These are phyloP conservation scores for Evansstolkia leycettana DNA, from an alignment of 495 filamentous ascomycete species.

Conservation along the genomic window DNA sequence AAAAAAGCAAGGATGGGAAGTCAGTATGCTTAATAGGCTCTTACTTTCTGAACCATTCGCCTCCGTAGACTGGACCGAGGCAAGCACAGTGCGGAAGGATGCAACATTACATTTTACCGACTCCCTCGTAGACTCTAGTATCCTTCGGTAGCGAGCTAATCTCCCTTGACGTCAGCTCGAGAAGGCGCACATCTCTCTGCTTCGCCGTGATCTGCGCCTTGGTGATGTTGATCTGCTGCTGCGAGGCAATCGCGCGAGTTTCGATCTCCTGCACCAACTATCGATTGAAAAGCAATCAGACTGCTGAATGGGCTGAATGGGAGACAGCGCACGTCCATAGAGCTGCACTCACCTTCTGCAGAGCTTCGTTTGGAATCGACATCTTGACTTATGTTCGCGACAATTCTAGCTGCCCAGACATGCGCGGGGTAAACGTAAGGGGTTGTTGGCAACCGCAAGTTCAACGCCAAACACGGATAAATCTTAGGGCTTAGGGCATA, in stretches of 20 bases:
- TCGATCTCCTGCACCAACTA: conserved; percentile 93
- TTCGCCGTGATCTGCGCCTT: conserved; percentile 76
- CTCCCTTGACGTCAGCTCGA: conserved; percentile 79
- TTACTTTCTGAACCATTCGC: background rate
- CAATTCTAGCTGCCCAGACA: background rate
- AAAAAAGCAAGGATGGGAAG: background rate
- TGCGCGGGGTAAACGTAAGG: background rate
- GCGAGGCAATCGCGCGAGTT: conserved; percentile 69
- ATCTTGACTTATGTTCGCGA: conserved; percentile 36
- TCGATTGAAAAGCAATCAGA: no score
- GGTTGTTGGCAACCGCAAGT: background rate
- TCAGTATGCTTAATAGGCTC: background rate
- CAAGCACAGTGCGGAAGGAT: conserved; percentile 2
- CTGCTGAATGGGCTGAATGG: no score
- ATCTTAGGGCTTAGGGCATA: no score
- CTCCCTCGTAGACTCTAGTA: conserved; percentile 83
- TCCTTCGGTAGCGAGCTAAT: conserved; percentile 61
- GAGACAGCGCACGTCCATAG: no score
- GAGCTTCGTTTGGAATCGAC: conserved; percentile 92
- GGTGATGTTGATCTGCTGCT: conserved; percentile 84
- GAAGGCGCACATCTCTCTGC: conserved; percentile 77
- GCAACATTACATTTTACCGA: conserved; percentile 75
- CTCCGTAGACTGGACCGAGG: background rate
- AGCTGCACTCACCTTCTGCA: conserved; percentile 65
- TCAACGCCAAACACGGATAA: no score